These are phyloP conservation scores for Silene coronaria DNA, from an alignment of 179 eudicot genomes.

Conservation along the genomic window DNA sequence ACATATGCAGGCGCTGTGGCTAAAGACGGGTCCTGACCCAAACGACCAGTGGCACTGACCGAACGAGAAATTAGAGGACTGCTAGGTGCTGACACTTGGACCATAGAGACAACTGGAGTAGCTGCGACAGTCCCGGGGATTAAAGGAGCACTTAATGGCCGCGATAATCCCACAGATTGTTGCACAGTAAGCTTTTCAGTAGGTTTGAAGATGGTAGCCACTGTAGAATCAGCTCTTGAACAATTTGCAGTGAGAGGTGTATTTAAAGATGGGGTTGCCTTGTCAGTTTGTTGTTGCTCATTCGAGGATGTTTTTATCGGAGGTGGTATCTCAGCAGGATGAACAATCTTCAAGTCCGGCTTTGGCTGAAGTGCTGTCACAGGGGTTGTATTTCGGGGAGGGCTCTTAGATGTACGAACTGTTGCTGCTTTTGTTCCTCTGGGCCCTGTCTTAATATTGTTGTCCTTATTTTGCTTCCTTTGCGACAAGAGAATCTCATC, in stretches of 20 bases:
- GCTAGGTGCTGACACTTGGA: conserved; percentile 35
- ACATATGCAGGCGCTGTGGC: conserved; percentile 34
- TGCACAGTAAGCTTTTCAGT: conserved; percentile 40
- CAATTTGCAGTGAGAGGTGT: conserved; percentile 27
- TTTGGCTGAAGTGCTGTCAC: conserved; percentile 25
- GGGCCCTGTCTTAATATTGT: conserved; percentile 28
- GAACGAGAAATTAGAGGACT: conserved; percentile 58
- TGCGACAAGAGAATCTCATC: conserved; percentile 40
- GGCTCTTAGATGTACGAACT: conserved; percentile 35
- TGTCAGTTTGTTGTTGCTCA: conserved; percentile 30
- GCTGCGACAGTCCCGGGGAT: conserved; percentile 41
- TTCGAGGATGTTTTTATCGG: conserved; percentile 33
- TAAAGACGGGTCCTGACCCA: conserved; percentile 62
- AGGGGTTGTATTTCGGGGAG: conserved; percentile 34
- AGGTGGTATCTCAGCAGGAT: conserved; percentile 27
- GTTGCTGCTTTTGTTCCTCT: conserved; percentile 28
- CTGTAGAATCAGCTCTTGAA: conserved; percentile 29
- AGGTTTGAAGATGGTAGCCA: no score
- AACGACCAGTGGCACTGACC: conserved; percentile 61
- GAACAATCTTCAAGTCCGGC: conserved; percentile 23
- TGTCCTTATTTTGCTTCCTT: conserved; percentile 42
- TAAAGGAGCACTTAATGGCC: conserved; percentile 77
- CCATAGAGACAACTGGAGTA: conserved; percentile 46
- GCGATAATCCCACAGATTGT: conserved; percentile 41
- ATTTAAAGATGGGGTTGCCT: conserved; percentile 19